phyloP scores from a whole-genome alignment of 805 yeast species.

The Wickerhamiella hasegawae region DNA sequence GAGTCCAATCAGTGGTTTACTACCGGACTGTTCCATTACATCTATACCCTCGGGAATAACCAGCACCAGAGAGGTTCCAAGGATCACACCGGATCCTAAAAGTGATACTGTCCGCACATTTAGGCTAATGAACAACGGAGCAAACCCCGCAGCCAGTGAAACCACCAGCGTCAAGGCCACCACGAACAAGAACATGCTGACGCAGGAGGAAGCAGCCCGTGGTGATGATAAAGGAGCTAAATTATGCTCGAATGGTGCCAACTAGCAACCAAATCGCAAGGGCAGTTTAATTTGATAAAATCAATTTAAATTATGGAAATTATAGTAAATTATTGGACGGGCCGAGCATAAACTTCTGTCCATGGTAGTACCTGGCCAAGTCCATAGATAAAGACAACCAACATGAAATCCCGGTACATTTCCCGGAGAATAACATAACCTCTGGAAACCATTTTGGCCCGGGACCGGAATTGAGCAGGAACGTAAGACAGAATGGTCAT shows the following conservation, averaged over 20 bases:
- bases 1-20: constrained; percentile 27
- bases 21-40: constrained; percentile 20
- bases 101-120: constrained; percentile 24
- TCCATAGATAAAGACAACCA: constrained; percentile 15
- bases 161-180: constrained; percentile 13
- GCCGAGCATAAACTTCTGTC: too few species aligned
- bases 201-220: too few species aligned
- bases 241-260: too few species aligned
- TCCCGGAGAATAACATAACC: constrained; percentile 8
- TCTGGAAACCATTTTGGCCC: constrained; percentile 11
- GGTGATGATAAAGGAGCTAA: too few species aligned
- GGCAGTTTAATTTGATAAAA: too few species aligned
- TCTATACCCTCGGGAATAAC: constrained; percentile 55
- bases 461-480: constrained; percentile 16
- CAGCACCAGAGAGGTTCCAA: constrained; percentile 42
- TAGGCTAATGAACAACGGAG: constrained; percentile 11
- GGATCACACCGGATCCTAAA: constrained; percentile 42
- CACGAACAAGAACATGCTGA: constrained; percentile 9
- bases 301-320: too few species aligned
- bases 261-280: too few species aligned
- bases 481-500: constrained; percentile 17
- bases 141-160: constrained; percentile 14
- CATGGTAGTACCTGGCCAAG: not conserved
- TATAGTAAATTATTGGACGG: too few species aligned
- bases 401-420: constrained; percentile 16